Conservation (phyloP, 2,329 filamentous ascomycete species). For the Alternaria incomplexa region DNA sequence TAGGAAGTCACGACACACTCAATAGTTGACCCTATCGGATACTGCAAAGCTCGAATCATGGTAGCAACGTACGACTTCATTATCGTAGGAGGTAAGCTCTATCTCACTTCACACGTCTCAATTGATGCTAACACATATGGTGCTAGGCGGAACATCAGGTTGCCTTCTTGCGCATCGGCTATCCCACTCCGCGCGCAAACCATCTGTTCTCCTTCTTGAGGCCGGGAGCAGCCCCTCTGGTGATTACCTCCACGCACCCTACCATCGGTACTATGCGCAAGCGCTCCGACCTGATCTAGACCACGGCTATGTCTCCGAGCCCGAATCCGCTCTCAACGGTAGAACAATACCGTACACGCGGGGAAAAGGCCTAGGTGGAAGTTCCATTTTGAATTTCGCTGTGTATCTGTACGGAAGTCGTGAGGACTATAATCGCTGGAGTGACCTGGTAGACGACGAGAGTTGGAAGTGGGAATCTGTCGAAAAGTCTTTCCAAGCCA, state of each 20-base stretch:
- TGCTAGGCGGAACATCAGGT: slow-evolving; percentile 65
- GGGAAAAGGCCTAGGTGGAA: slow-evolving; percentile 59
- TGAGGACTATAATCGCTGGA: slow-evolving; percentile 70
- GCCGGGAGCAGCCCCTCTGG: slow-evolving; percentile 62
- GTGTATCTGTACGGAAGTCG: slow-evolving; percentile 55
- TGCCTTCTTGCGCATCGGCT: slow-evolving; percentile 62
- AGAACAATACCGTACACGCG: slow-evolving; percentile 53
- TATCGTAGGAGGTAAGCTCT: slow-evolving; percentile 47
- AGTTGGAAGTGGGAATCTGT: slow-evolving; percentile 62
- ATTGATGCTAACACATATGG: not conserved
- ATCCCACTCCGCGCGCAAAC: slow-evolving; percentile 54
- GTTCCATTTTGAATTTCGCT: slow-evolving; percentile 54
- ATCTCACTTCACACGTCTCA: not conserved
- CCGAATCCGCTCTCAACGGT: slow-evolving; percentile 42
- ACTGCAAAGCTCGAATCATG: slow-evolving; percentile 12
- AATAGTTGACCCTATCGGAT: not conserved
- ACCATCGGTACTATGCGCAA: slow-evolving; percentile 59
- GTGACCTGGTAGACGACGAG: slow-evolving; percentile 61
- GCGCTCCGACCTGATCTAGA: slow-evolving; percentile 58
- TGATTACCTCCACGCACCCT: slow-evolving; percentile 50
- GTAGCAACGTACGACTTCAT: slow-evolving; percentile 46
- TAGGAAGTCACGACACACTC: not conserved
- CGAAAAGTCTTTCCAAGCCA: slow-evolving; percentile 56
- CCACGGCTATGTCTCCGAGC: slow-evolving; percentile 54
- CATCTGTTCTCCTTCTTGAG: slow-evolving; percentile 66